Conservation (phyloP, 306 rosid genomes). For the Quercus wislizeni region DNA sequence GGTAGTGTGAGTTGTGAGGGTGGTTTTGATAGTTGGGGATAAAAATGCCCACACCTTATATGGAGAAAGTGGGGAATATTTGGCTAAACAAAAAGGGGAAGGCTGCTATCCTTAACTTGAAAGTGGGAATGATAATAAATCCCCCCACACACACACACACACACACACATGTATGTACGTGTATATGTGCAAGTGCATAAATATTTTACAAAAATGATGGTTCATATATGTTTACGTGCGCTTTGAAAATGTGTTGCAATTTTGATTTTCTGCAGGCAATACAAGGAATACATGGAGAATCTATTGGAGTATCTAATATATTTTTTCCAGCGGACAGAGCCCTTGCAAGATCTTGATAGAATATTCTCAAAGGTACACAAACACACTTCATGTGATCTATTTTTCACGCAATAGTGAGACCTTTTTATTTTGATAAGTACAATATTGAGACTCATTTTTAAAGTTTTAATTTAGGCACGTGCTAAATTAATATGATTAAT, state of each 20-base stretch:
- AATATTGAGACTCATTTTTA: neutral
- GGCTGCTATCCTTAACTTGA: neutral
- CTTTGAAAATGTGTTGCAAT: neutral
- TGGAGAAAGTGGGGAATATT: neutral
- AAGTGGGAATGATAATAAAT: neutral
- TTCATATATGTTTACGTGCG: neutral
- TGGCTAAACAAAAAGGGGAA: neutral
- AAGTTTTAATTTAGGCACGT: neutral
- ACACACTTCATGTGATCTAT: neutral
- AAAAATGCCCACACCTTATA: neutral
- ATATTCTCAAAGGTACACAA: constrained; percentile 71
- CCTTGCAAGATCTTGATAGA: constrained; percentile 90
- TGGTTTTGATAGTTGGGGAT: neutral
- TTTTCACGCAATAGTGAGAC: neutral
- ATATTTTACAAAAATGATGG: neutral
- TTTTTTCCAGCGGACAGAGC: constrained; percentile 91
- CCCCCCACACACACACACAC: too few relatives aligned
- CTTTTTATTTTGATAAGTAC: neutral
- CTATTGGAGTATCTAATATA: constrained; percentile 69
- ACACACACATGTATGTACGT: neutral
- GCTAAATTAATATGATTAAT: neutral
- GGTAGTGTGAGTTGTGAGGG: neutral
- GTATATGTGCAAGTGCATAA: neutral
- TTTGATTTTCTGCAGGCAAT: constrained; percentile 57
- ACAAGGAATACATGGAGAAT: constrained; percentile 72